Percentiles rank a stretch among this genome's conserved stretches.
phyloP scores from a whole-genome alignment of 495 filamentous ascomycete species.

The Hyaloscypha bicolor region DNA sequence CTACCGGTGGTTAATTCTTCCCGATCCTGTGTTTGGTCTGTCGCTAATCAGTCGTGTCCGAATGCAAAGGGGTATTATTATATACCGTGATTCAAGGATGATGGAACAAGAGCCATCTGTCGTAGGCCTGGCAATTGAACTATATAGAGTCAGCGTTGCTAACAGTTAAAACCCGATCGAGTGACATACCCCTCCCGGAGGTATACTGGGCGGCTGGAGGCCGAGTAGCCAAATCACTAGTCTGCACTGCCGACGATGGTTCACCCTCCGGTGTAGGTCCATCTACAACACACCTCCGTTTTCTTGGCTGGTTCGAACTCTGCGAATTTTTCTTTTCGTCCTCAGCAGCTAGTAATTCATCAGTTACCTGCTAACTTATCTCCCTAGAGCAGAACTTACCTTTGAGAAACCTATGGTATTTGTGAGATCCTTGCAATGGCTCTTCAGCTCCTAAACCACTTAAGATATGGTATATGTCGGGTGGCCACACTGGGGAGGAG shows the following conservation, averaged over 20 bases:
- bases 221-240: slow-evolving; percentile 17
- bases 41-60: slow-evolving; percentile 10
- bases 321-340: slow-evolving; percentile 12
- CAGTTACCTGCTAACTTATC: slow-evolving; percentile 20
- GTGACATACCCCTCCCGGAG: slow-evolving; percentile 18
- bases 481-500: slow-evolving; percentile 14
- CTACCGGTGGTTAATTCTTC: slow-evolving; percentile 16
- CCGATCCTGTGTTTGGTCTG: slow-evolving; percentile 11
- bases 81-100: slow-evolving; percentile 21
- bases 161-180: slow-evolving; percentile 11
- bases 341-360: slow-evolving; percentile 24
- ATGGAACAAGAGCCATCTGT: slow-evolving; percentile 20
- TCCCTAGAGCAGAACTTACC: slow-evolving; percentile 18
- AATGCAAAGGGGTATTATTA: slow-evolving; percentile 6
- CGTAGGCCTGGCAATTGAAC: slow-evolving; percentile 17
- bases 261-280: background rate
- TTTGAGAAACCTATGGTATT: slow-evolving; percentile 25
- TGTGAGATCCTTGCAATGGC: slow-evolving; percentile 17
- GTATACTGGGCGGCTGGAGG: slow-evolving; percentile 9
- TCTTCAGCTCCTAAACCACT: slow-evolving; percentile 19
- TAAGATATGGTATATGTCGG: slow-evolving; percentile 24
- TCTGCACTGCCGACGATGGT: slow-evolving; percentile 11
- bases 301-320: slow-evolving; percentile 17
- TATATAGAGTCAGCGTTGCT: slow-evolving; percentile 11
- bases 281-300: slow-evolving; percentile 20